A percentile compares a stretch with the other conserved stretches of the same genome.
These are phyloP conservation scores for Fraxinus anomala DNA, from an alignment of 257 asterid species.

Conservation along the genomic window DNA sequence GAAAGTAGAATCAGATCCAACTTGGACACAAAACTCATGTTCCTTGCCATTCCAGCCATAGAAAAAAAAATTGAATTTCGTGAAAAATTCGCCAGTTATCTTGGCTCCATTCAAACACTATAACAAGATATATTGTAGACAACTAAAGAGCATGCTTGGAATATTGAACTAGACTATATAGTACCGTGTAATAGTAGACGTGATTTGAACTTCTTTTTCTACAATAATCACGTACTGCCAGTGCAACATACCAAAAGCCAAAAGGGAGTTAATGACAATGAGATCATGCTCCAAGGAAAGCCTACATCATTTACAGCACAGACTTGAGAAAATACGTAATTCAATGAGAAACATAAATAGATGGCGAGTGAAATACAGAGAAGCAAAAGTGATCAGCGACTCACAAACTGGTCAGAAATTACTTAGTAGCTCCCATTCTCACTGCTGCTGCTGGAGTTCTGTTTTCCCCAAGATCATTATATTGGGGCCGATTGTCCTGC, in stretches of 20 bases:
- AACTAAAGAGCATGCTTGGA: background rate
- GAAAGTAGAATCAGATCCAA: background rate
- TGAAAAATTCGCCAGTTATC: background rate
- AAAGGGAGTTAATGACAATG: background rate
- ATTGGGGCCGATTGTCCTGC: background rate
- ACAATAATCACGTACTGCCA: background rate
- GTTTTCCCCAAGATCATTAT: background rate
- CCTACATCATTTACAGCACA: background rate
- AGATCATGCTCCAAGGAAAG: background rate
- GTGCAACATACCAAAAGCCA: background rate
- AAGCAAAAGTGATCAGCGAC: background rate
- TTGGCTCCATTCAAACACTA: background rate
- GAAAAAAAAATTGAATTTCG: background rate
- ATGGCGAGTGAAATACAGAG: background rate
- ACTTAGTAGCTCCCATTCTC: background rate
- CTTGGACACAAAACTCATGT: background rate
- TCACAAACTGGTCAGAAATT: background rate
- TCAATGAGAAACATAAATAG: background rate
- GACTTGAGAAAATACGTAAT: background rate
- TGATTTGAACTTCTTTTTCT: background rate
- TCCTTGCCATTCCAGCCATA: background rate
- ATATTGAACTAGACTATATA: background rate
- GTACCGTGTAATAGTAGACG: background rate
- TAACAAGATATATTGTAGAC: background rate
- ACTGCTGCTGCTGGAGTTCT: background rate